phyloP scores from a whole-genome alignment of 495 filamentous ascomycete genomes.

The Lasiosphaeria miniovina region DNA sequence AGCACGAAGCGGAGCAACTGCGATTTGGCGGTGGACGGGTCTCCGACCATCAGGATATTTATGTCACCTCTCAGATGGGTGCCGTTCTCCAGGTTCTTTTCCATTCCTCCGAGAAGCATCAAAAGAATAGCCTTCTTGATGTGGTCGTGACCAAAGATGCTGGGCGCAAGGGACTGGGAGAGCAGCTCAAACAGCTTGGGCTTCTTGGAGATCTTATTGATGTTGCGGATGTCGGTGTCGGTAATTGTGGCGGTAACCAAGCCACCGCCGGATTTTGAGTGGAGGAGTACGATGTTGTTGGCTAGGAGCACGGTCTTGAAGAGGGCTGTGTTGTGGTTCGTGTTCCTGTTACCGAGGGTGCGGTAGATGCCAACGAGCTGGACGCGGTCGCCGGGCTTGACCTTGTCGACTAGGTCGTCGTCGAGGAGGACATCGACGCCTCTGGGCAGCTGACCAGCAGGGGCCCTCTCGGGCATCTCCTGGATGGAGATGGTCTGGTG shows the following conservation, averaged over 20 bases:
- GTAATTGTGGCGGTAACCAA: conserved; percentile 90
- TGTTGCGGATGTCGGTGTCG: conserved; percentile 97
- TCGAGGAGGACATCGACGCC: conserved; percentile 98
- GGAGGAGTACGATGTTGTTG: conserved; percentile 92
- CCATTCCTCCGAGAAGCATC: conserved; percentile 96
- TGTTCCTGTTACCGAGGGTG: conserved; percentile 91
- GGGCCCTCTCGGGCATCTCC: conserved; percentile 98
- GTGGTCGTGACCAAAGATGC: conserved; percentile 95
- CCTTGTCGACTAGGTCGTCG: conserved; percentile 91
- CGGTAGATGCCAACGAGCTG: conserved; percentile 94
- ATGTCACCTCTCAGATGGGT: conserved; percentile 98
- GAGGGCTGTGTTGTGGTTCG: conserved; percentile 76
- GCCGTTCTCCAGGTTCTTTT: conserved; percentile 98
- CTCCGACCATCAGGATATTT: conserved; percentile 99
- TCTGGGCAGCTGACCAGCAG: conserved; percentile 90
- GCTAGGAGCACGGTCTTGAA: conserved; percentile 93
- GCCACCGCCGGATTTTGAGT: conserved; percentile 93
- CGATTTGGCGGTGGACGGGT: conserved; percentile 97
- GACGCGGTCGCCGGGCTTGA: conserved; percentile 93
- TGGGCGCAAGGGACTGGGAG: conserved; percentile 95
- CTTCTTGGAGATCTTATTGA: conserved; percentile 96
- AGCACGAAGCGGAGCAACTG: conserved; percentile 96
- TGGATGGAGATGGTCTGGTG: conserved; percentile 98
- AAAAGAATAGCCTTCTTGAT: conserved; percentile 98
- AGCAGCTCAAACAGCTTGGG: conserved; percentile 89